A percentile compares a stretch with the other conserved stretches of the same genome.
Evolutionary conservation across 768 basidiomycete genomes (phyloP).

Genomic region (Hortiboletus campestris): DNA sequence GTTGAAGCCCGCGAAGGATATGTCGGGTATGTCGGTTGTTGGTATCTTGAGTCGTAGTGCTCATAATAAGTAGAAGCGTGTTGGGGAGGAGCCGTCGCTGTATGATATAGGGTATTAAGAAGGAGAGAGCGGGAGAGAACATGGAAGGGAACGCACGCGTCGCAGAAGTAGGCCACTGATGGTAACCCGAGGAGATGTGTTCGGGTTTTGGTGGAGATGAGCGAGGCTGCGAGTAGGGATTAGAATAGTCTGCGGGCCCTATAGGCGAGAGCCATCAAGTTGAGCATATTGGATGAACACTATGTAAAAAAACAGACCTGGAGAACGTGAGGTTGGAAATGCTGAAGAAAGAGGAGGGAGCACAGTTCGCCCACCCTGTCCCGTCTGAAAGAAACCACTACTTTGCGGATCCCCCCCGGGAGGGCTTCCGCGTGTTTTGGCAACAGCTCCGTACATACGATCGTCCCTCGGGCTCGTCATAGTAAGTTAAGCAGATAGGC

Average conservation of each 20-base stretch:
- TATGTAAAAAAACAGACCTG: slow-evolving; percentile 74
- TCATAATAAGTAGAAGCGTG: slow-evolving; percentile 53
- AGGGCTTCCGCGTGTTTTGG: slow-evolving; percentile 61
- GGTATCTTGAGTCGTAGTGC: slow-evolving; percentile 52
- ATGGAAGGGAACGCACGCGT: slow-evolving; percentile 34
- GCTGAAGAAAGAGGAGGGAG: slow-evolving; percentile 82
- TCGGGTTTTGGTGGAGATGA: slow-evolving; percentile 61
- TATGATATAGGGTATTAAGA: slow-evolving; percentile 1
- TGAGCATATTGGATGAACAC: slow-evolving; percentile 56
- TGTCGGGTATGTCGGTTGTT: slow-evolving; percentile 38
- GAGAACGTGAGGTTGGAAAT: slow-evolving; percentile 87
- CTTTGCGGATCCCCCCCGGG: slow-evolving; percentile 61
- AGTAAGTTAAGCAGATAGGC: slow-evolving; percentile 56
- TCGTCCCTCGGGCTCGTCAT: slow-evolving; percentile 75
- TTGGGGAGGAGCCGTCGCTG: slow-evolving; percentile 44
- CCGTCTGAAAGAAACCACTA: slow-evolving; percentile 68
- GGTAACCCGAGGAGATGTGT: slow-evolving; percentile 49
- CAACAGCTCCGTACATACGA: slow-evolving; percentile 64
- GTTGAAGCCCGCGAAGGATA: slow-evolving; percentile 51
- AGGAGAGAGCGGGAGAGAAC: neutral
- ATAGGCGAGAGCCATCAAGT: slow-evolving; percentile 50
- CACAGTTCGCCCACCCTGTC: slow-evolving; percentile 88
- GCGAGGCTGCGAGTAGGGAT: slow-evolving; percentile 62
- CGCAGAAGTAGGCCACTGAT: slow-evolving; percentile 39
- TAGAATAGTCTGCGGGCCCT: slow-evolving; percentile 60